Conservation (phyloP, 345 rosid genomes). For the Syzygium aromaticum region DNA sequence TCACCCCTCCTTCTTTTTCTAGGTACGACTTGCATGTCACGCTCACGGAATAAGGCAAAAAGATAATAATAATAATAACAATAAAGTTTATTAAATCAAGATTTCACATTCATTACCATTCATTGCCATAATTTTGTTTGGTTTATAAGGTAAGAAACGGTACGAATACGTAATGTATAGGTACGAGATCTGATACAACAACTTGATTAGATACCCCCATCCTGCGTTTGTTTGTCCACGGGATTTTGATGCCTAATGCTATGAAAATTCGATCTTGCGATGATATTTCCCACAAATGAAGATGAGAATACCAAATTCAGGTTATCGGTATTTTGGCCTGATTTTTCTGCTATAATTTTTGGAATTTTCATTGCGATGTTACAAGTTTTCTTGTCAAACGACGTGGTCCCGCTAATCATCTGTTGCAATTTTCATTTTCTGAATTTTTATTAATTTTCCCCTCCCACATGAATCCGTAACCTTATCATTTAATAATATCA, state of each 20-base stretch:
- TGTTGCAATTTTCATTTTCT: neutral
- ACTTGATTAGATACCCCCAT: neutral
- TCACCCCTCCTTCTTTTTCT: neutral
- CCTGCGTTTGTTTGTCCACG: neutral
- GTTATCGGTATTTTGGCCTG: neutral
- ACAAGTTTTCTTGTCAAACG: neutral
- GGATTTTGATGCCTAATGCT: neutral
- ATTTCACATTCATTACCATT: neutral
- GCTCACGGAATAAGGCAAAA: neutral
- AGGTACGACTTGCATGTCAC: constrained; percentile 7
- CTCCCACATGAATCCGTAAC: neutral
- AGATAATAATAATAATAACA: neutral
- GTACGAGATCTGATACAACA: neutral
- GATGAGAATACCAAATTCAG: neutral
- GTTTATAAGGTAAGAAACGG: neutral
- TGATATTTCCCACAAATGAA: neutral
- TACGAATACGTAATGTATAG: neutral
- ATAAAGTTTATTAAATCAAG: neutral
- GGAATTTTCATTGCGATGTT: neutral
- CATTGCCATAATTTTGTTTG: neutral
- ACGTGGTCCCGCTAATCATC: neutral
- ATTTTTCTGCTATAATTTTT: neutral
- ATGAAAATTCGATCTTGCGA: neutral
- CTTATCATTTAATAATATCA: neutral
- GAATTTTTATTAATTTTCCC: neutral